phyloP scores from a whole-genome alignment of 345 rosid species.

The Eucalyptus virginea region DNA sequence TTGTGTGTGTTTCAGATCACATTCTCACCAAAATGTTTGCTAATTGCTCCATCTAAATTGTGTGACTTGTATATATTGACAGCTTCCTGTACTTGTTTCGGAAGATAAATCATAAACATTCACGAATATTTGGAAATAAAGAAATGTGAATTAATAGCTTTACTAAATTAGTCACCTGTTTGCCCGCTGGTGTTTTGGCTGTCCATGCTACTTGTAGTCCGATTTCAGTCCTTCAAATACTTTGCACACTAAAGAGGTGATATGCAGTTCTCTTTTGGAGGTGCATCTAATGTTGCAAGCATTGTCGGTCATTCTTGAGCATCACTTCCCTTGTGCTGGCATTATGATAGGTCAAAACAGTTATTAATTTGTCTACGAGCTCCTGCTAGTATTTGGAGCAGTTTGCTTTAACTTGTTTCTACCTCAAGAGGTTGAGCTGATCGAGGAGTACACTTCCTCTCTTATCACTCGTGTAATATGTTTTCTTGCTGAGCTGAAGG shows the following conservation, averaged over 20 bases:
- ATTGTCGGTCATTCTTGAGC: neutral
- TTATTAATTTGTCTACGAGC: neutral
- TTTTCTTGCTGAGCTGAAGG: neutral
- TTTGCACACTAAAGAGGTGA: neutral
- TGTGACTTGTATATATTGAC: neutral
- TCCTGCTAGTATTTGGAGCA: neutral
- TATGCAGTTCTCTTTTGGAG: neutral
- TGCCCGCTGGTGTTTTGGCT: neutral
- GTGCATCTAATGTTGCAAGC: neutral
- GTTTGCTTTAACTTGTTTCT: neutral
- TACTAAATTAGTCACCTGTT: neutral
- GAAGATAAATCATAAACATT: neutral
- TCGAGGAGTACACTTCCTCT: neutral
- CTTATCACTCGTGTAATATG: neutral
- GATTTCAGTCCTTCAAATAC: neutral
- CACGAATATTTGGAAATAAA: neutral
- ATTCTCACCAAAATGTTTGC: neutral
- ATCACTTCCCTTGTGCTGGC: neutral
- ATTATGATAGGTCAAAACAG: neutral
- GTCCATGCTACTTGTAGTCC: neutral
- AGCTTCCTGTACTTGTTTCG: neutral
- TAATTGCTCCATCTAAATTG: neutral
- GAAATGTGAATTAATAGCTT: neutral
- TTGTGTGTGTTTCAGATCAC: neutral
- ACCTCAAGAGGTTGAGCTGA: neutral